A percentile compares a stretch with the other conserved stretches of the same genome.
These are phyloP conservation scores for Neofusicoccum parvum DNA, from an alignment of 2,329 filamentous ascomycete species.

Conservation along the genomic window DNA sequence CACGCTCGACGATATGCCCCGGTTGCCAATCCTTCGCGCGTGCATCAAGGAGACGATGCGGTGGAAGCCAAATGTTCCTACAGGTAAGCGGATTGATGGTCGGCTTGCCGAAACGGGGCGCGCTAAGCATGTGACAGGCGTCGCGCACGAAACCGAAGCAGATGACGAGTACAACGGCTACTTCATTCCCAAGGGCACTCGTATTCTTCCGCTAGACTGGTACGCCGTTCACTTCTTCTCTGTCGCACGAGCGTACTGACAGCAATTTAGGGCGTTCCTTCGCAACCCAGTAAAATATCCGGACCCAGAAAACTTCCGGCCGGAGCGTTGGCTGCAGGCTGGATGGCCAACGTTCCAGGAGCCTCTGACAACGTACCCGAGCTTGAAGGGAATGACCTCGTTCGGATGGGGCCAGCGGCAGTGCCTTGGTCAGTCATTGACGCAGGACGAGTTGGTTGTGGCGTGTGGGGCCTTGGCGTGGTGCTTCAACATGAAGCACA, in stretches of 20 bases:
- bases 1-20: constrained; percentile 51
- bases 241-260: neutral
- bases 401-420: constrained; percentile 67
- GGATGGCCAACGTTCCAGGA: constrained; percentile 66
- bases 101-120: neutral
- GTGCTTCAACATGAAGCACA: constrained; percentile 52
- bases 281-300: constrained; percentile 62
- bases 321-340: constrained; percentile 65
- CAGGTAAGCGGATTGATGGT: neutral
- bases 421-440: constrained; percentile 65
- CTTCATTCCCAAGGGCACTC: constrained; percentile 37
- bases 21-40: constrained; percentile 57
- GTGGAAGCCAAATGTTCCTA: constrained; percentile 60
- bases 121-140: constrained; percentile 25
- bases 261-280: constrained; percentile 54
- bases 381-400: constrained; percentile 64
- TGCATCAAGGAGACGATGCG: constrained; percentile 62
- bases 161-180: constrained; percentile 42
- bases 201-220: constrained; percentile 25
- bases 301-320: constrained; percentile 63
- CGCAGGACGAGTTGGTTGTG: constrained; percentile 57
- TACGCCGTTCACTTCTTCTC: constrained; percentile 11
- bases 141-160: constrained; percentile 37
- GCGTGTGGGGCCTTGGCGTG: constrained; percentile 54
- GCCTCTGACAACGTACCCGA: constrained; percentile 64